A percentile compares a stretch with the other conserved stretches of the same genome.
Conservation (phyloP, 1,284 basidiomycete species). For the Malassezia sympodialis region DNA sequence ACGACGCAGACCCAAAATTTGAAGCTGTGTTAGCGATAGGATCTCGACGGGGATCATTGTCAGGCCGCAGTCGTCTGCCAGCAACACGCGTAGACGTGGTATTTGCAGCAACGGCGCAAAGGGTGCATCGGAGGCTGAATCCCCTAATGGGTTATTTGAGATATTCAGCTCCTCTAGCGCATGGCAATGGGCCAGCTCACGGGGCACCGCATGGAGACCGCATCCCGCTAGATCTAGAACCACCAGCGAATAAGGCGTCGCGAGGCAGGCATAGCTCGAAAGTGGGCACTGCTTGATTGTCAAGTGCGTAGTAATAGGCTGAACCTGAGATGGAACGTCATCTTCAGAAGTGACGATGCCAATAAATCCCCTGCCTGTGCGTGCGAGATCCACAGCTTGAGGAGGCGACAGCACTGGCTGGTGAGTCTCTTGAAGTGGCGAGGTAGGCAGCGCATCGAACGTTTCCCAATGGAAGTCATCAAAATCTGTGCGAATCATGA, state of each 20-base stretch:
- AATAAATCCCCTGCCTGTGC: background rate
- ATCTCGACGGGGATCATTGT: constrained; percentile 56
- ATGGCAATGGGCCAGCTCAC: constrained; percentile 63
- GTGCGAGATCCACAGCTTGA: background rate
- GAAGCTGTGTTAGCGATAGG: constrained; percentile 57
- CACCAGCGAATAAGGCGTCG: constrained; percentile 21
- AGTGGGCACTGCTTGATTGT: constrained; percentile 6
- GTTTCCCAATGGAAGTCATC: constrained; percentile 3
- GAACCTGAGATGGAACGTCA: background rate
- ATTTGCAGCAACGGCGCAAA: constrained; percentile 72
- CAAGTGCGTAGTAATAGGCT: constrained; percentile 9
- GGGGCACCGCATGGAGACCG: constrained; percentile 68
- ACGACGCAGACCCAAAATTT: constrained; percentile 73
- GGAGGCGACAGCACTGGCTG: background rate
- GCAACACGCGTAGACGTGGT: constrained; percentile 67
- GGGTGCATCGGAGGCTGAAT: constrained; percentile 53
- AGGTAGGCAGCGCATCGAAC: constrained; percentile 2
- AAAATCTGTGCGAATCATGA: constrained; percentile 1
- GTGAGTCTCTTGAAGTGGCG: background rate
- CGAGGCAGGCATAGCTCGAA: background rate
- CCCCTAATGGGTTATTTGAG: constrained; percentile 69
- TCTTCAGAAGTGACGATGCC: background rate
- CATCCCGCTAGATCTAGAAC: constrained; percentile 55
- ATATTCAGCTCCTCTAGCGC: constrained; percentile 87
- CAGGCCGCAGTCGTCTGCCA: constrained; percentile 77